A percentile compares a stretch with the other conserved stretches of the same genome.
These are phyloP conservation scores for Lepidium aucheri DNA, from an alignment of 345 rosid species.

Conservation along the genomic window DNA sequence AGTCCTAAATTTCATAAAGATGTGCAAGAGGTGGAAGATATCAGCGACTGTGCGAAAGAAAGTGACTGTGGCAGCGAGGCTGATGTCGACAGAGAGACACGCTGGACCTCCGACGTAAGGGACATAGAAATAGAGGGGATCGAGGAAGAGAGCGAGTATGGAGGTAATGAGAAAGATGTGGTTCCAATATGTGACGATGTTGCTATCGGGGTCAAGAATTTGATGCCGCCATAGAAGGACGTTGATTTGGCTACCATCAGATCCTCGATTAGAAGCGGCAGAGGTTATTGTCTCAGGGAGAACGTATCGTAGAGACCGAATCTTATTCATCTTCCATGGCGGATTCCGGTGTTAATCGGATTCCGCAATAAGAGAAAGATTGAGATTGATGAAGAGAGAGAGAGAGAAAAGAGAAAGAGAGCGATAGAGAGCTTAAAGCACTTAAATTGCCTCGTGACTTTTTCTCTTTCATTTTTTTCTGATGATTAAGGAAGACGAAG, in stretches of 20 bases:
- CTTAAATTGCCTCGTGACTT: neutral
- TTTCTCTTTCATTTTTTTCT: neutral
- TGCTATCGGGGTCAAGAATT: constrained; percentile 89
- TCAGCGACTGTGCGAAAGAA: constrained; percentile 60
- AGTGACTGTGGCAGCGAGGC: constrained; percentile 49
- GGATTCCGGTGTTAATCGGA: constrained; percentile 39
- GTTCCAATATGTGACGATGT: constrained; percentile 74
- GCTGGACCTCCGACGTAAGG: constrained; percentile 52
- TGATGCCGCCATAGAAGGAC: constrained; percentile 68
- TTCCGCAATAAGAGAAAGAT: constrained; percentile 27
- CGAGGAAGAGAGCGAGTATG: constrained; percentile 77
- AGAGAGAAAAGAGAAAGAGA: too few species aligned
- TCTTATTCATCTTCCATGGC: constrained; percentile 49
- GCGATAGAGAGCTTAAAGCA: neutral
- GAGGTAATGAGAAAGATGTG: constrained; percentile 69
- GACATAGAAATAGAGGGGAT: constrained; percentile 73
- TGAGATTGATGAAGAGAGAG: neutral
- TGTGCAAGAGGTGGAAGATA: constrained; percentile 53
- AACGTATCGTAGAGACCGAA: constrained; percentile 24
- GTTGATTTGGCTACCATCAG: constrained; percentile 18
- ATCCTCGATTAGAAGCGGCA: constrained; percentile 21
- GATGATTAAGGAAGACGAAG: constrained; percentile 17
- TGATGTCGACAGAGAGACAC: constrained; percentile 43
- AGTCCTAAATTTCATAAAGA: constrained; percentile 73
- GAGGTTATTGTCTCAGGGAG: constrained; percentile 35